Evolutionary conservation across 257 asterid species (phyloP), one percentile per base, ranked within the genome.

Genomic region (Solanum megistacrolobum): DNA sequence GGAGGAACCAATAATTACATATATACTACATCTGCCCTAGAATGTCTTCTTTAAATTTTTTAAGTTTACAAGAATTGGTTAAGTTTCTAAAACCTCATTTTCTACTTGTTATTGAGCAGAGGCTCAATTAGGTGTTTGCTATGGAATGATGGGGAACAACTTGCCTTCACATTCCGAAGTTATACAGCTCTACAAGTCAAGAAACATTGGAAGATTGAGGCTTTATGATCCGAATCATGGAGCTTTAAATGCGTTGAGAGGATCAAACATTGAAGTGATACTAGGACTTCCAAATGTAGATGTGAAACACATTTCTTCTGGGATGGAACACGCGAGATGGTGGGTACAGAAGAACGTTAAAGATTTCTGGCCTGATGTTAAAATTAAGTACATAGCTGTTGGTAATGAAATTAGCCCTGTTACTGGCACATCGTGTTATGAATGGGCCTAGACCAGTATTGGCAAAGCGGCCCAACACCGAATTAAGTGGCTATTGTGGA

Each of bases 331-430:
- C 0, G n/a, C 78, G 12, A 71, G 1, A 3, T 71, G 39, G 78
- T 71, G 78, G 78, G 78, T 32, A 71, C 21, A 7, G 76, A 69
- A 71, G 21, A 71, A 71, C 1, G 12, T 71, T 7, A 31, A 5
- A 32, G 78, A 14, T 71, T 71, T 71, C 41, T 71, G n/a, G n/a
- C 78, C 78, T 1, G 39, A 16, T 31, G 39, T 68, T 6, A 75
- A 78, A 12, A 75, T 94, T 52, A 46, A 46, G 4, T 93, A 66
- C 73, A 83, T 93, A 0, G 84, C 90, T 6, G 93, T 92, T 3
- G 94, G 94, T 0, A 93, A 94, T 32, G 94, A 92, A 41, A 82
- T 91, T 43, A 75, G 35, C 75, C 93, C 91, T 1, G 76, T 71
- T 34, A n/a, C 13, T 3, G 83, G 35, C 9, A 69, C 43, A 9